A percentile compares a stretch with the other conserved stretches of the same genome.
Evolutionary conservation across 495 filamentous ascomycete species (phyloP).

Genomic region (Neurospora sp.): DNA sequence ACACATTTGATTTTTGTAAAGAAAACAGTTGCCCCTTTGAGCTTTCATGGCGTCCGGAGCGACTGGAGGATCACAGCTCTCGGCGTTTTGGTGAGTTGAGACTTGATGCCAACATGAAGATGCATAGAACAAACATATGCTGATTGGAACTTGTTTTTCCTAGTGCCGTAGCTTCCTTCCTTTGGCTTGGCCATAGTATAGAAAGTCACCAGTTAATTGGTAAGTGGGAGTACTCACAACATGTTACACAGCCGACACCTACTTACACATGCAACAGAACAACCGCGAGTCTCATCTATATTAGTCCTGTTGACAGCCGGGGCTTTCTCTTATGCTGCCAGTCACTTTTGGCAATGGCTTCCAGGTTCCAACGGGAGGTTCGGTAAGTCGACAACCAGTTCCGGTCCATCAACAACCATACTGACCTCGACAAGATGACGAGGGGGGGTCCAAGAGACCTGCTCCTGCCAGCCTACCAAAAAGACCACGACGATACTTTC

Average conservation of each 20-base stretch:
- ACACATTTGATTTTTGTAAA: background rate
- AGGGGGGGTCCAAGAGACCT: constrained; percentile 18
- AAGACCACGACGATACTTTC: constrained; percentile 31
- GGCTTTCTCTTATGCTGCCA: constrained; percentile 24
- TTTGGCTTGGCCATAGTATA: constrained; percentile 33
- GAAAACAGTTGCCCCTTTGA: background rate
- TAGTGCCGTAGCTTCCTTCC: constrained; percentile 35
- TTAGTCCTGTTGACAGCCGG: constrained; percentile 26
- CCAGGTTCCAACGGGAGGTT: constrained; percentile 37
- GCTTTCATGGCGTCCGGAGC: constrained; percentile 16
- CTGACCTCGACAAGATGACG: constrained; percentile 23
- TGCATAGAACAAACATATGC: background rate
- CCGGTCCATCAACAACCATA: background rate
- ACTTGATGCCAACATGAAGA: background rate
- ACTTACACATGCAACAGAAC: constrained; percentile 21
- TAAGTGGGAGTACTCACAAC: constrained; percentile 1
- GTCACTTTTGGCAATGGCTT: constrained; percentile 33
- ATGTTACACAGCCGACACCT: background rate
- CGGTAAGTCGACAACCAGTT: constrained; percentile 14
- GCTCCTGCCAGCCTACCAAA: constrained; percentile 26
- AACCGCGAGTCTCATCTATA: constrained; percentile 33
- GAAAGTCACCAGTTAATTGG: constrained; percentile 38
- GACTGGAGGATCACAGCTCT: constrained; percentile 25
- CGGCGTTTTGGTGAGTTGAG: constrained; percentile 30
- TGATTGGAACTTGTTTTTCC: background rate